Percentiles rank a stretch among this genome's conserved stretches.
Conservation (phyloP, 2,329 filamentous ascomycete species). For the Talaromyces sp. region DNA sequence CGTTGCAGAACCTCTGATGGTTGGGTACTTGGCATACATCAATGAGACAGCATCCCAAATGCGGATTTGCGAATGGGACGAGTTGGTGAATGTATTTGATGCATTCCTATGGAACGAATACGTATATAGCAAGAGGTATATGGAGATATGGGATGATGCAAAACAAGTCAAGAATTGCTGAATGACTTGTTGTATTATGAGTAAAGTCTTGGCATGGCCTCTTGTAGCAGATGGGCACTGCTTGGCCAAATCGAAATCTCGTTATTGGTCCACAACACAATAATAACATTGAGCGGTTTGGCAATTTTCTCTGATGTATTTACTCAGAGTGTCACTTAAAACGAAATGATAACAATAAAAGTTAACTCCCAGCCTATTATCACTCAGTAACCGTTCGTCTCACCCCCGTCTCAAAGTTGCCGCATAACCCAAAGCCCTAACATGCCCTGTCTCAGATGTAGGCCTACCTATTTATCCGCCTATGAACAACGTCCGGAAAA, state of each 20-base stretch:
- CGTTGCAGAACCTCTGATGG: neutral
- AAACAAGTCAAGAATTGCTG: no score
- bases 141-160: constrained; percentile 6
- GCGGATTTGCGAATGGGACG: neutral
- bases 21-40: constrained; percentile 1
- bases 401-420: neutral
- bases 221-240: neutral
- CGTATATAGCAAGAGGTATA: neutral
- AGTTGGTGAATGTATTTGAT: neutral
- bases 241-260: neutral
- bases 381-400: neutral
- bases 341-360: no score
- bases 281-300: no score
- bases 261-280: neutral
- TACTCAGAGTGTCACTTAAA: no score
- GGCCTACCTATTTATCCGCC: neutral
- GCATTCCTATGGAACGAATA: constrained; percentile 6
- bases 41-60: neutral
- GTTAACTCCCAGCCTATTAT: neutral
- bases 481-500: neutral
- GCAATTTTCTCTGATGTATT: neutral
- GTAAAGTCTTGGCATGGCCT: neutral
- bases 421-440: constrained; percentile 1
- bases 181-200: neutral
- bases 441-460: neutral